A percentile compares a stretch with the other conserved stretches of the same genome.
These are phyloP conservation scores for Guillardia theta DNA, from an alignment of 78 protist genomes.

Conservation along the genomic window DNA sequence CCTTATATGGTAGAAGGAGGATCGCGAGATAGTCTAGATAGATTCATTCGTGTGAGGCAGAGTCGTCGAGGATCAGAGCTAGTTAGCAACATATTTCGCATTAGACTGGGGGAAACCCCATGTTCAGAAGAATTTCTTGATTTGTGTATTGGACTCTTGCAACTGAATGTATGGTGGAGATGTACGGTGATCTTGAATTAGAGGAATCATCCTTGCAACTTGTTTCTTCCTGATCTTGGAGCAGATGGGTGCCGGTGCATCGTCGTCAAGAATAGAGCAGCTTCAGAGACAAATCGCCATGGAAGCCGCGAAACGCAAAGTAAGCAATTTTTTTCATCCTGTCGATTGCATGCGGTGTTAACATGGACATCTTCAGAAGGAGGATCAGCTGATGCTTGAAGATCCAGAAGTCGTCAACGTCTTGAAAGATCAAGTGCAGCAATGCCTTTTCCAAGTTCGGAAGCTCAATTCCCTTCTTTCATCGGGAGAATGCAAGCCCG, in stretches of 20 bases:
- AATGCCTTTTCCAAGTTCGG: not conserved
- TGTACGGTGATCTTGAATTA: too few relatives aligned
- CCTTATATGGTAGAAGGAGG: too few relatives aligned
- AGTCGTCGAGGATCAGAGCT: too few relatives aligned
- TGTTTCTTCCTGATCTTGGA: too few relatives aligned
- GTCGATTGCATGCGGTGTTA: not conserved
- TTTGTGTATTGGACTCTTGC: too few relatives aligned
- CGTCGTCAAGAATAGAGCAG: not conserved
- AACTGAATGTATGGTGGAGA: too few relatives aligned
- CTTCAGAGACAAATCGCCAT: not conserved
- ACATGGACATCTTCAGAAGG: not conserved
- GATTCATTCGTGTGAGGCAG: too few relatives aligned
- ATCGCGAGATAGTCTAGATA: too few relatives aligned
- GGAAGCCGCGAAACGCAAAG: not conserved
- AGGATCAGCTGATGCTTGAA: not conserved
- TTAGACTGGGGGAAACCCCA: too few relatives aligned
- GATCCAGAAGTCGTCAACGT: not conserved
- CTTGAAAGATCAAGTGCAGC: not conserved
- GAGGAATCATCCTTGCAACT: too few relatives aligned
- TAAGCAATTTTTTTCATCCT: not conserved
- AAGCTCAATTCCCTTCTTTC: not conserved
- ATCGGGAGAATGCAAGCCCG: not conserved
- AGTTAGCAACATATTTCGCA: too few relatives aligned
- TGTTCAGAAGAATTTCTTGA: too few relatives aligned
- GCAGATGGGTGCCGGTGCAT: constrained; percentile 1